Conservation (phyloP, 2,329 filamentous ascomycete species). For the Trichophyton benhamiae region DNA sequence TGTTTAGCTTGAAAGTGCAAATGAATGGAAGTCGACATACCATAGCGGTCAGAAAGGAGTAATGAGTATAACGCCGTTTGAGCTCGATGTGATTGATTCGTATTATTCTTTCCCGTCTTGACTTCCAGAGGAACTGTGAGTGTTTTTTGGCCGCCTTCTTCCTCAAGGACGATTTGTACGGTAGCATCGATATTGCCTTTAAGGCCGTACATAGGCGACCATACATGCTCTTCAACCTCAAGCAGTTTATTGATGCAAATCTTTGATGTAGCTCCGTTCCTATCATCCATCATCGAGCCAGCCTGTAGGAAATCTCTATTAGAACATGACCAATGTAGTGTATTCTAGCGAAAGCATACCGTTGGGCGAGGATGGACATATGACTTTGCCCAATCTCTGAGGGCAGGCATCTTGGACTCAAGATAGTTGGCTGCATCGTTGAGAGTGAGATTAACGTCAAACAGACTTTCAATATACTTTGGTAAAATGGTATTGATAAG, state of each 20-base stretch:
- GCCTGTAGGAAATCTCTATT: constrained; percentile 29
- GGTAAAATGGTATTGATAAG: constrained; percentile 58
- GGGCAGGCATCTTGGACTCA: constrained; percentile 65
- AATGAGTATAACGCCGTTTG: constrained; percentile 93
- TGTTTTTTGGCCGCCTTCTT: constrained; percentile 52
- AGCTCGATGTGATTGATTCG: constrained; percentile 70
- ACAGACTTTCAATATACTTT: constrained; percentile 76
- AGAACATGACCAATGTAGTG: background rate
- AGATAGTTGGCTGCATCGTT: constrained; percentile 66
- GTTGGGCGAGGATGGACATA: constrained; percentile 64
- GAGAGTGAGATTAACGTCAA: constrained; percentile 67
- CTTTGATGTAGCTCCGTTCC: constrained; percentile 60
- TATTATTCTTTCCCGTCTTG: constrained; percentile 76
- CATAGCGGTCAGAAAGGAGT: constrained; percentile 81
- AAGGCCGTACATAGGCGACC: constrained; percentile 93
- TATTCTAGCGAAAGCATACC: constrained; percentile 29
- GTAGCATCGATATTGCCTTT: constrained; percentile 98
- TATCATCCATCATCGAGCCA: constrained; percentile 64
- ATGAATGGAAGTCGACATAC: constrained; percentile 26
- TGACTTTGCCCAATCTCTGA: constrained; percentile 69
- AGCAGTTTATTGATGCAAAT: constrained; percentile 88
- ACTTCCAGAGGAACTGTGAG: constrained; percentile 88
- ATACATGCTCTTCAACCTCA: constrained; percentile 94
- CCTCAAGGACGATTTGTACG: constrained; percentile 71
- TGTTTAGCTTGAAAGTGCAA: background rate